phyloP scores from a whole-genome alignment of 495 filamentous ascomycete species.

The Poronia punctata region DNA sequence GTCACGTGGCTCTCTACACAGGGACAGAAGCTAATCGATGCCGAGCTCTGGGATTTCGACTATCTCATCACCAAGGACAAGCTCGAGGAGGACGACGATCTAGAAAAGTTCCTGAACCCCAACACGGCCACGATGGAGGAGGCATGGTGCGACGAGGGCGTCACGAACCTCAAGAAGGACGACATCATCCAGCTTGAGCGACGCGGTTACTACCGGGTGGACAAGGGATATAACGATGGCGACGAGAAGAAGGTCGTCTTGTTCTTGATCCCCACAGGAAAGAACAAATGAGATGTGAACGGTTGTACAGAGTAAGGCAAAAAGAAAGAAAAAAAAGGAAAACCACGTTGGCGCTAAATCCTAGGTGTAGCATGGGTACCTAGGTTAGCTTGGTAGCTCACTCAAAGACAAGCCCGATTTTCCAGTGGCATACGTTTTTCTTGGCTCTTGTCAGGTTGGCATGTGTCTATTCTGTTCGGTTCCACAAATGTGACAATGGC shows the following conservation, averaged over 20 bases:
- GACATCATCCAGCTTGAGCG: slow-evolving; percentile 93
- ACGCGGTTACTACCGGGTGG: slow-evolving; percentile 82
- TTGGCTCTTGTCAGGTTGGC: no score
- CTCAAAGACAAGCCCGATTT: no score
- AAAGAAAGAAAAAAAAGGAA: no score
- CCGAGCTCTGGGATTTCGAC: slow-evolving; percentile 87
- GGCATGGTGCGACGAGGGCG: slow-evolving; percentile 73
- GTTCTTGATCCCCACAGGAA: slow-evolving; percentile 74
- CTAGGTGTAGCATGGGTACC: no score
- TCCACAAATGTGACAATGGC: no score
- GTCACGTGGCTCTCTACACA: slow-evolving; percentile 80
- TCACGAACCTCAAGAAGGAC: slow-evolving; percentile 65
- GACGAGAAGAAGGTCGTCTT: slow-evolving; percentile 58
- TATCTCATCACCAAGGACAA: slow-evolving; percentile 89
- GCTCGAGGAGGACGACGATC: slow-evolving; percentile 68
- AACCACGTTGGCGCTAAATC: no score
- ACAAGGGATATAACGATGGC: slow-evolving; percentile 47
- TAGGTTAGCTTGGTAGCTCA: no score
- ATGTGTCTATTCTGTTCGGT: no score
- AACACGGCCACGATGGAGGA: slow-evolving; percentile 69
- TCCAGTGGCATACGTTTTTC: no score
- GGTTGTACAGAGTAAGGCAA: no score
- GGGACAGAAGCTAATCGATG: slow-evolving; percentile 66
- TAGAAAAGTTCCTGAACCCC: slow-evolving; percentile 74
- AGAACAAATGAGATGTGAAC: slow-evolving; percentile 42